Evolutionary conservation across 148 eudicot species (phyloP).

Genomic region (Persicaria maculosa): DNA sequence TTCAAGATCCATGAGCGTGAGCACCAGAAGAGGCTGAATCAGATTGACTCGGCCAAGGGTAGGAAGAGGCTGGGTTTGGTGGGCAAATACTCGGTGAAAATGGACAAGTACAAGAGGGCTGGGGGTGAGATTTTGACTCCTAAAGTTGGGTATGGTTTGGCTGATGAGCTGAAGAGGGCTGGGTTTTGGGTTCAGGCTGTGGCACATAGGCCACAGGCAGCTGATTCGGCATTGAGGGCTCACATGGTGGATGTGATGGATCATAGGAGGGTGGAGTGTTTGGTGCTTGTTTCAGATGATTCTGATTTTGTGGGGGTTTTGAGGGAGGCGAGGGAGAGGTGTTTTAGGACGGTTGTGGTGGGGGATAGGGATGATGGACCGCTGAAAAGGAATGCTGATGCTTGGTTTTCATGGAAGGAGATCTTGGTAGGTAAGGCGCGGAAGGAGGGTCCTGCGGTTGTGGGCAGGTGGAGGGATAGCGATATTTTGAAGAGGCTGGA

Average conservation of each 20-base stretch:
- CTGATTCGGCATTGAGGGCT: conserved; percentile 51
- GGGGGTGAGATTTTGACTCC: conserved; percentile 60
- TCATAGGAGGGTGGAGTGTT: conserved; percentile 33
- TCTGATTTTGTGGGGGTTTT: conserved; percentile 53
- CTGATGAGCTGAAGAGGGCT: conserved; percentile 64
- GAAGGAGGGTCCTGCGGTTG: conserved; percentile 56
- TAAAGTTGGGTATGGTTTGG: conserved; percentile 65
- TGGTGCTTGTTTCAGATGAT: conserved; percentile 84
- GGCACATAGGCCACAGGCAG: conserved; percentile 62
- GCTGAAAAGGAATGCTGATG: conserved; percentile 67
- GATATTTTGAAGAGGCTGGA: conserved; percentile 65
- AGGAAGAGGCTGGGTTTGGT: conserved; percentile 56
- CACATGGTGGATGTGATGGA: conserved; percentile 76
- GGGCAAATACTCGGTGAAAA: conserved; percentile 54
- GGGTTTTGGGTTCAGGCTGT: conserved; percentile 75
- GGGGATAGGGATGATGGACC: conserved; percentile 61
- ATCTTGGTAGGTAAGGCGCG: conserved; percentile 67
- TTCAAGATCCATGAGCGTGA: conserved; percentile 73
- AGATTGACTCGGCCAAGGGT: conserved; percentile 69
- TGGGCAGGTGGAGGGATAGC: conserved; percentile 69
- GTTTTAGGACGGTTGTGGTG: conserved; percentile 74
- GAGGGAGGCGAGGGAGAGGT: conserved; percentile 72
- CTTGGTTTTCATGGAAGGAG: conserved; percentile 77
- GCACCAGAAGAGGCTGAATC: conserved; percentile 54
- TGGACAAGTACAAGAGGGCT: conserved; percentile 65